Conservation (phyloP, 176 grass and related monocot genomes). For the Guadua angustifolia region DNA sequence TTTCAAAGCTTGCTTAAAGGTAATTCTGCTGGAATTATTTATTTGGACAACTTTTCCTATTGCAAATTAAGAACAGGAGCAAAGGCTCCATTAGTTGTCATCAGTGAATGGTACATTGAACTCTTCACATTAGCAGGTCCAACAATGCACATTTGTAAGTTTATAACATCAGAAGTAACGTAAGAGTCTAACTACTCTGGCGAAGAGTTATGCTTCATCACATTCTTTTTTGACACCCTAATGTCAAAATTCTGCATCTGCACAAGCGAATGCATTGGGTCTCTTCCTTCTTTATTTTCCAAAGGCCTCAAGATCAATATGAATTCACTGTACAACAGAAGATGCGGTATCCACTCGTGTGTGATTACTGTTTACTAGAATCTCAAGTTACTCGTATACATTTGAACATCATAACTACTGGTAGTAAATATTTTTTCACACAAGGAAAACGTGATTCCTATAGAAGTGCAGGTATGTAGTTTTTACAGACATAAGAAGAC, state of each 20-base stretch:
- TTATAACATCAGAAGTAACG: background rate
- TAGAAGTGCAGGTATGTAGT: background rate
- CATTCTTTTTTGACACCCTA: background rate
- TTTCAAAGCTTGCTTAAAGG: constrained; percentile 39
- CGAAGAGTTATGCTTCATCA: constrained; percentile 28
- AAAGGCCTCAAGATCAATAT: background rate
- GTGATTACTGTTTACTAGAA: background rate
- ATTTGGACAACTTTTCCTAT: constrained; percentile 26
- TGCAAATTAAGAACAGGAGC: constrained; percentile 31
- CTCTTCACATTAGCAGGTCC: constrained; percentile 18
- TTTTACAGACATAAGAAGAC: background rate
- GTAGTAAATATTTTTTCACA: background rate
- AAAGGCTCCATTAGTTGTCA: constrained; percentile 23
- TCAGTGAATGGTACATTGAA: background rate
- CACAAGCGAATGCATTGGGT: background rate
- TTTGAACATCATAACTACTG: background rate
- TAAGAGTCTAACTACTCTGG: constrained; percentile 8
- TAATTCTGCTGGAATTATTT: constrained; percentile 4
- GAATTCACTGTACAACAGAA: constrained; percentile 6
- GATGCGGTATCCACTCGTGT: background rate
- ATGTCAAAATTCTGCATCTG: background rate
- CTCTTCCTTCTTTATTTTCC: background rate
- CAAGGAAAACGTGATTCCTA: background rate
- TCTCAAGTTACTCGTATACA: background rate
- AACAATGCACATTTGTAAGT: background rate